These are phyloP conservation scores for Pistacia vera DNA, from an alignment of 345 rosid genomes.

Conservation along the genomic window DNA sequence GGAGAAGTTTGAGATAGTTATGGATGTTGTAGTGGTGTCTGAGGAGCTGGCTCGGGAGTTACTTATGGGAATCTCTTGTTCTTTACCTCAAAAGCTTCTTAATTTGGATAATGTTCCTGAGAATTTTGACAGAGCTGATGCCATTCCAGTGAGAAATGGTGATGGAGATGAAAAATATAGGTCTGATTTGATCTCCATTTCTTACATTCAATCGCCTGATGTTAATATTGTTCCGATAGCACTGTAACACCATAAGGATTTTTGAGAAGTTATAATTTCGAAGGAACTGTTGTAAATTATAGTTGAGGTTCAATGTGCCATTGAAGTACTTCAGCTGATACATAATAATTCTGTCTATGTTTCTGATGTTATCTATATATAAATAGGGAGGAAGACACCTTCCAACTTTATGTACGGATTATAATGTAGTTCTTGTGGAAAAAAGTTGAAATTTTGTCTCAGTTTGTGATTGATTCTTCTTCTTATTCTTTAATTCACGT, in stretches of 20 bases:
- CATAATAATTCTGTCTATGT: neutral
- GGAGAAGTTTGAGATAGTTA: neutral
- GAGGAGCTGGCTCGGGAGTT: constrained; percentile 26
- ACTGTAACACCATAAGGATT: neutral
- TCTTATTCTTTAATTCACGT: neutral
- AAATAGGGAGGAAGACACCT: neutral
- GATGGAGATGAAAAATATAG: constrained; percentile 20
- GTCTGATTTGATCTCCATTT: constrained; percentile 32
- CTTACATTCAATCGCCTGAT: constrained; percentile 13
- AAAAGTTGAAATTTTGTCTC: neutral
- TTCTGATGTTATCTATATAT: neutral
- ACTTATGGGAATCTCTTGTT: constrained; percentile 29
- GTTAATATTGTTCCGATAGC: neutral
- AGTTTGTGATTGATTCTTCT: neutral
- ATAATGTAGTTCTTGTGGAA: neutral
- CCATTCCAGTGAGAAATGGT: neutral
- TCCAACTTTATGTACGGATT: neutral
- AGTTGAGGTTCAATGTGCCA: neutral
- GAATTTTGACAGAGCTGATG: neutral
- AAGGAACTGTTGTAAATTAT: neutral
- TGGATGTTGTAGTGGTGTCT: constrained; percentile 20
- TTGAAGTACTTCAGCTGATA: neutral
- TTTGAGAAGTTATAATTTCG: neutral
- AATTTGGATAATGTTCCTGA: neutral
- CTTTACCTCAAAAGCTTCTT: constrained; percentile 11